Percentiles rank a stretch among this genome's conserved stretches.
Conservation (phyloP, 1,284 basidiomycete species). For the Rhizoctonia solani region DNA sequence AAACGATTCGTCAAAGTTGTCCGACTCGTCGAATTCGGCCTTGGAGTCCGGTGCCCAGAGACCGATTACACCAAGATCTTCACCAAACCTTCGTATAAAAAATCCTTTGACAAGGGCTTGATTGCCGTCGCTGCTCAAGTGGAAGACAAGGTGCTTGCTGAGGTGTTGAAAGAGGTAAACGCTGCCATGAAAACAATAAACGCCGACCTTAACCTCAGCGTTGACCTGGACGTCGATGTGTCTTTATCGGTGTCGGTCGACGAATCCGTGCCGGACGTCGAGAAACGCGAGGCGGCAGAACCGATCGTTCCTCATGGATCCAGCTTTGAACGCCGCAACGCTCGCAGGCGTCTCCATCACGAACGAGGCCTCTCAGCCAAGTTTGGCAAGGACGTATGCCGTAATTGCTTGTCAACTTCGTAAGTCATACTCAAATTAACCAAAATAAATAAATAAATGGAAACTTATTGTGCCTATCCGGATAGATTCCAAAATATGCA, state of each 20-base stretch:
- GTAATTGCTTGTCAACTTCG: conserved; percentile 36
- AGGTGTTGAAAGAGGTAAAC: too few species aligned
- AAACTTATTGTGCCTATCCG: too few species aligned
- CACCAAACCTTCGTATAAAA: conserved; percentile 32
- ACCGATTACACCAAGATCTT: conserved; percentile 49
- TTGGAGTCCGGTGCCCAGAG: conserved; percentile 54
- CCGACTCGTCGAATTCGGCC: conserved; percentile 62
- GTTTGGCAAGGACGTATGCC: conserved; percentile 29
- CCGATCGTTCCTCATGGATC: conserved; percentile 13
- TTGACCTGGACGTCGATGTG: too few species aligned
- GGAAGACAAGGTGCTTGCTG: too few species aligned
- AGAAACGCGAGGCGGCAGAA: too few species aligned
- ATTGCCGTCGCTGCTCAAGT: conserved; percentile 43
- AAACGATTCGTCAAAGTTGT: conserved; percentile 68
- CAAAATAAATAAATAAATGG: too few species aligned
- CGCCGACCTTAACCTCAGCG: too few species aligned
- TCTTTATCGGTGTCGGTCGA: too few species aligned
- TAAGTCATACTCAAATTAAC: too few species aligned
- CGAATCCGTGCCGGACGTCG: too few species aligned
- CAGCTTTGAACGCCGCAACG: conserved; percentile 9
- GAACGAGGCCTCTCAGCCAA: not conserved
- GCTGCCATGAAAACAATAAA: too few species aligned
- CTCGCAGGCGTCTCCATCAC: conserved; percentile 21
- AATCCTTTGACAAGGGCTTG: conserved; percentile 45
- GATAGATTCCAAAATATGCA: conserved; percentile 77